phyloP scores from a whole-genome alignment of 1,284 basidiomycete species.

The Heterobasidion parviporum region DNA sequence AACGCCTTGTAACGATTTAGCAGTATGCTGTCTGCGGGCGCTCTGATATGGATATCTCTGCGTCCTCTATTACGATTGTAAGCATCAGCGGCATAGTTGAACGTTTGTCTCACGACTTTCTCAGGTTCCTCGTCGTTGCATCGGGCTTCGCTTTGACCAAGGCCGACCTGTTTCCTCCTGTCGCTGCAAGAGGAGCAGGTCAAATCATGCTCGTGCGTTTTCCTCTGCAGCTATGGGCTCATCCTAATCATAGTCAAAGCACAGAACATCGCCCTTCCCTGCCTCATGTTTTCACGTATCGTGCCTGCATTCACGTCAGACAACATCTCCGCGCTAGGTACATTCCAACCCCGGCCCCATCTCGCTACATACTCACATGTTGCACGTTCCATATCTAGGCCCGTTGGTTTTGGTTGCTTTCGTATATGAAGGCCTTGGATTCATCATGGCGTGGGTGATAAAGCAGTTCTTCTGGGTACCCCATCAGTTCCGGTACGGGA shows the following conservation, averaged over 20 bases:
- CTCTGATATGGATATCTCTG: conserved; percentile 48
- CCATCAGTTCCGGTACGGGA: conserved; percentile 61
- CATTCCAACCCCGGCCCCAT: conserved; percentile 6
- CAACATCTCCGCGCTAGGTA: conserved; percentile 58
- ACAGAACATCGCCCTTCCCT: conserved; percentile 62
- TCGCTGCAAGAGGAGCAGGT: conserved; percentile 50
- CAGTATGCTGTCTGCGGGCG: conserved; percentile 25
- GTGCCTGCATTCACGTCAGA: conserved; percentile 63
- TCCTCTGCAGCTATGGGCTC: background rate
- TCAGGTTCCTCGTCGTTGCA: conserved; percentile 42
- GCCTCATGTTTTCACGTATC: conserved; percentile 72
- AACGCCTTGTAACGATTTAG: conserved; percentile 1
- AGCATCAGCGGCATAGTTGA: conserved; percentile 15
- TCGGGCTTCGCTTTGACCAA: conserved; percentile 54
- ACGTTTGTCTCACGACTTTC: background rate
- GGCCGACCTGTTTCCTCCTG: conserved; percentile 48
- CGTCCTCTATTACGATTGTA: conserved; percentile 55
- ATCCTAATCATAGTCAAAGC: background rate
- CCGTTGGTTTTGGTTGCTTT: conserved; percentile 47
- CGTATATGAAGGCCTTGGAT: conserved; percentile 45
- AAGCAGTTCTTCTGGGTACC: conserved; percentile 73
- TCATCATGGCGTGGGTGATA: conserved; percentile 46
- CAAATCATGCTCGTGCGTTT: conserved; percentile 45
- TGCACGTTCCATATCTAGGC: conserved; percentile 24
- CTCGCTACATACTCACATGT: conserved; percentile 12